These are phyloP conservation scores for Colletotrichum spinosum DNA, from an alignment of 2,329 filamentous ascomycete species.

Conservation along the genomic window DNA sequence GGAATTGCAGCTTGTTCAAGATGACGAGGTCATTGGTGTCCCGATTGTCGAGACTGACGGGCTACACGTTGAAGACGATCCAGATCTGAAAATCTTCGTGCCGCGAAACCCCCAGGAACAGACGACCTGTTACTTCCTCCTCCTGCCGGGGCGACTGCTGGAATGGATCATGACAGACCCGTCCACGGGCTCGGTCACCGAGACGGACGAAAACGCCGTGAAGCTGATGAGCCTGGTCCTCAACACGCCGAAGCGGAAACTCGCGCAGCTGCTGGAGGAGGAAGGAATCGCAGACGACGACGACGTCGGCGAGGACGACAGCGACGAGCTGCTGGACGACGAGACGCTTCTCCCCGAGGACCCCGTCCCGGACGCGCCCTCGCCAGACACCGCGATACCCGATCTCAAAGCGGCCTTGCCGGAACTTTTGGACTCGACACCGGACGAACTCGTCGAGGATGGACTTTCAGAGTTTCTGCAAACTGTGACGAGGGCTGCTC, in stretches of 20 bases:
- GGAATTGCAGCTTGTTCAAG: slow-evolving; percentile 43
- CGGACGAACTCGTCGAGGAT: neutral
- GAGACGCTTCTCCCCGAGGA: neutral
- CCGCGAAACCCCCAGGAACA: slow-evolving; percentile 44
- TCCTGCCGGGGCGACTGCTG: slow-evolving; percentile 44
- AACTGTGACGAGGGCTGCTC: neutral
- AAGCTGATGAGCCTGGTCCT: neutral
- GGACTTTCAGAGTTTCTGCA: neutral
- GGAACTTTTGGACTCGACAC: neutral
- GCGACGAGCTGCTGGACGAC: neutral
- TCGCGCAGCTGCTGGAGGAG: neutral
- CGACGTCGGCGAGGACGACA: neutral
- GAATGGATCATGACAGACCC: slow-evolving; percentile 51
- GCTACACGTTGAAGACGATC: slow-evolving; percentile 46
- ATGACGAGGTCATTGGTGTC: slow-evolving; percentile 33
- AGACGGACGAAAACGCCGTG: neutral
- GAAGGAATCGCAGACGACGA: neutral
- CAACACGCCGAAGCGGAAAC: neutral
- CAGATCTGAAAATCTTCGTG: slow-evolving; percentile 45
- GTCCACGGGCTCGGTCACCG: slow-evolving; percentile 14
- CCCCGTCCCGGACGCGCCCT: too few species aligned
- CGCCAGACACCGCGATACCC: too few species aligned
- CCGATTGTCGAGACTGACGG: slow-evolving; percentile 35
- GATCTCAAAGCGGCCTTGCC: neutral
- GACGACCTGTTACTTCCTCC: slow-evolving; percentile 43